A percentile compares a stretch with the other conserved stretches of the same genome.
Conservation (phyloP, 1,284 basidiomycete genomes). For the Sporisorium sorghi region DNA sequence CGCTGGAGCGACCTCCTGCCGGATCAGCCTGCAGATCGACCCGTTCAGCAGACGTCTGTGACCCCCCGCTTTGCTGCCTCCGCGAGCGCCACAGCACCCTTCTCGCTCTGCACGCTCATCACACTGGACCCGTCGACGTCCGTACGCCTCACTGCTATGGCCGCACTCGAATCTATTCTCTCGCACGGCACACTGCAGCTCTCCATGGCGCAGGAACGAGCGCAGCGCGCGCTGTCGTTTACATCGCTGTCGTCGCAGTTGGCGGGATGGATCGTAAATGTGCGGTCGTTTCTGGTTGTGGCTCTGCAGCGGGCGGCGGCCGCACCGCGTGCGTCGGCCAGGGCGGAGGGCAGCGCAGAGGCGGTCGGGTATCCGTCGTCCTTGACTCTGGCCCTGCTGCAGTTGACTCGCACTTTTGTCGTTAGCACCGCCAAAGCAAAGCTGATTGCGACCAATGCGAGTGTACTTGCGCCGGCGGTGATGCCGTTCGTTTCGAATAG, state of each 20-base stretch:
- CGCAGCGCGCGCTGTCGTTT: slow-evolving; percentile 30
- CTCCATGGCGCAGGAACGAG: slow-evolving; percentile 37
- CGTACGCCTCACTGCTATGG: slow-evolving; percentile 32
- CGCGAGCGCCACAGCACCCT: not conserved
- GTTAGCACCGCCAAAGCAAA: slow-evolving; percentile 22
- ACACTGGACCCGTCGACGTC: slow-evolving; percentile 21
- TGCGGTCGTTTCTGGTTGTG: slow-evolving; percentile 27
- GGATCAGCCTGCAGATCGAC: not conserved
- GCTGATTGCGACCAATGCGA: slow-evolving; percentile 15
- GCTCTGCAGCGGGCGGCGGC: slow-evolving; percentile 22
- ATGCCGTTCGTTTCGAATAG: slow-evolving; percentile 18
- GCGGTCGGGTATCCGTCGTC: slow-evolving; percentile 10
- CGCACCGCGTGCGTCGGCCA: slow-evolving; percentile 9
- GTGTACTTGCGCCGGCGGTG: slow-evolving; percentile 15
- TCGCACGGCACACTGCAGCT: slow-evolving; percentile 29
- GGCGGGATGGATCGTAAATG: slow-evolving; percentile 39
- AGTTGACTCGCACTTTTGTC: slow-evolving; percentile 25
- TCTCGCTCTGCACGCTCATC: slow-evolving; percentile 38
- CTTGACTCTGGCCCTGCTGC: slow-evolving; percentile 24
- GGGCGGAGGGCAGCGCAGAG: not conserved
- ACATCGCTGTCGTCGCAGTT: slow-evolving; percentile 45
- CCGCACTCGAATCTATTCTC: slow-evolving; percentile 25
- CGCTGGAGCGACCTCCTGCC: slow-evolving; percentile 27
- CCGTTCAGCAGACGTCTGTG: not conserved
- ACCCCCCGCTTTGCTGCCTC: slow-evolving; percentile 9